A percentile compares a stretch with the other conserved stretches of the same genome.
Conservation (phyloP, 176 grass and related monocot genomes). For the Oryza meyeriana region DNA sequence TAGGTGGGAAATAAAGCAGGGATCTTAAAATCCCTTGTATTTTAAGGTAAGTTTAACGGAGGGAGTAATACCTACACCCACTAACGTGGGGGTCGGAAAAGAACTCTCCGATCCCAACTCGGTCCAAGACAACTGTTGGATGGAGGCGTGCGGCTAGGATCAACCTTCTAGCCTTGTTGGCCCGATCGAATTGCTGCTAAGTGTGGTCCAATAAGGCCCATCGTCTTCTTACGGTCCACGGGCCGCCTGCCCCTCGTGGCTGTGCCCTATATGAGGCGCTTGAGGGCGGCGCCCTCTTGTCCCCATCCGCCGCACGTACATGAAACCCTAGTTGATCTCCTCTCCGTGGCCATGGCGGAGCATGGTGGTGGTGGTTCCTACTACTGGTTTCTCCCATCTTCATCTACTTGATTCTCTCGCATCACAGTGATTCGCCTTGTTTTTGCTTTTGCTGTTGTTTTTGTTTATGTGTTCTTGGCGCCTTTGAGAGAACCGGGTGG, state of each 20-base stretch:
- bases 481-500: constrained; percentile 52
- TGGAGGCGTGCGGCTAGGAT: too few relatives aligned
- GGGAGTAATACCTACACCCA: too few relatives aligned
- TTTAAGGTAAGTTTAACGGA: too few relatives aligned
- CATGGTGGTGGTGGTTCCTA: too few relatives aligned
- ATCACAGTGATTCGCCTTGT: not conserved
- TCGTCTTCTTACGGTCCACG: not conserved
- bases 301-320: not conserved
- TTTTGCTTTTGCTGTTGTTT: not conserved
- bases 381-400: not conserved
- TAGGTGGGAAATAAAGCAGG: too few relatives aligned
- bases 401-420: not conserved
- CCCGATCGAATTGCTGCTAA: too few relatives aligned
- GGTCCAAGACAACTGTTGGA: too few relatives aligned
- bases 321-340: not conserved
- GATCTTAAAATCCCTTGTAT: too few relatives aligned
- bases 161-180: too few relatives aligned
- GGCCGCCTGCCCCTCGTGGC: too few relatives aligned
- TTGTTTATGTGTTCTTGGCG: not conserved
- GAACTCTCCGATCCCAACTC: too few relatives aligned
- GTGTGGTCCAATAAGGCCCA: not conserved
- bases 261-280: not conserved
- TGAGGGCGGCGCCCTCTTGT: not conserved
- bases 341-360: not conserved
- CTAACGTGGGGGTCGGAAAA: too few relatives aligned